Evolutionary conservation across 169 alveolate species (phyloP), one percentile per base, ranked within the genome.

Genomic region (Plasmodium gonderi): DNA sequence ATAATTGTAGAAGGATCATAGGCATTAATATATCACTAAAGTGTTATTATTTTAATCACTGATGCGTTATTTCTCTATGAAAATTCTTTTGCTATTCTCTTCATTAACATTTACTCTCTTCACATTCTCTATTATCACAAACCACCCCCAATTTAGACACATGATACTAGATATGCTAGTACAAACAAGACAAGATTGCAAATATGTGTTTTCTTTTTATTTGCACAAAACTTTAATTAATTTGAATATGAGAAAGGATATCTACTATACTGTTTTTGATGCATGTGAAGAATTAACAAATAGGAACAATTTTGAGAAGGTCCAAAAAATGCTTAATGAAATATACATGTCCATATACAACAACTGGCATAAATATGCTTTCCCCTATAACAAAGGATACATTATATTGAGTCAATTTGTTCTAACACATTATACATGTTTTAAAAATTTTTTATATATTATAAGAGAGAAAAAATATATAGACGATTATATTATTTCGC

Each of bases 241-340:
- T 17, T 26, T 69, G 2, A 54, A 81, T 49, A 17, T 81, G 20
- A 54, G 47, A 40, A 68, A 67, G 65, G 82, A 81, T 45, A 68
- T 81, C n/a, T 72, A 29, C 54, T 14, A 20, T 3, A 79, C 20
- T 1, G 60, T 81, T 44, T 81, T 81, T 54, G 82, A 47, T 14
- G 38, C 49, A 20, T 81, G 91, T 36, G 91, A 68, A 45, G 91
- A 81, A 20, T 81, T 81, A 69, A 51, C 76, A 81, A 74, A 36
- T 67, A 44, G 51, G n/a, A 44, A 81, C 11, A 81, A 81, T 36
- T 81, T 81, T 81, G 75, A n/a, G 60, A 44, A 74, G 33, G 49
- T 54, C 45, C 74, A 81, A 81, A 68, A 45, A 40, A 81, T 81
- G 72, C 54, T 81, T 14, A 44, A 11, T 44, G 26, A 81, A 29